Percentiles rank a stretch among this genome's conserved stretches.
phyloP scores from a whole-genome alignment of 2,329 filamentous ascomycete species.

The Cercospora sp. region DNA sequence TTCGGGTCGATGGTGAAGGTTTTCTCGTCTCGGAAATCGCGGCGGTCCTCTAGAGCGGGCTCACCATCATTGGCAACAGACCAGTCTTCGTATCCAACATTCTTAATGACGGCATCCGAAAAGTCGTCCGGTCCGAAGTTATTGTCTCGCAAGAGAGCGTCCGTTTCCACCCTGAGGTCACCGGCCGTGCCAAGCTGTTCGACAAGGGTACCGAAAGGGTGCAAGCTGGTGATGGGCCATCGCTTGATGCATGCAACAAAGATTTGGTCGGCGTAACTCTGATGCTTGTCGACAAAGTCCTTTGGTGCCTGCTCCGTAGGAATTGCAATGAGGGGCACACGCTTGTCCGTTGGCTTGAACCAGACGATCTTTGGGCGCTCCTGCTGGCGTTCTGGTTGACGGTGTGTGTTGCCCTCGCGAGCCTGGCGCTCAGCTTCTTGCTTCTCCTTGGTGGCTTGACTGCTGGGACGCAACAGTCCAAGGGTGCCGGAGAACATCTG shows the following conservation, averaged over 20 bases:
- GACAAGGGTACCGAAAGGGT: constrained; percentile 95
- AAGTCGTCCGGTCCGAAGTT: constrained; percentile 98
- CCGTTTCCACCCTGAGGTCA: constrained; percentile 94
- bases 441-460: constrained; percentile 98
- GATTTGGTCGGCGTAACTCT: constrained; percentile 95
- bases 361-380: constrained; percentile 99
- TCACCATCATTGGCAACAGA: constrained; percentile 81
- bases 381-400: constrained; percentile 78
- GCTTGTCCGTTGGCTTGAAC: constrained; percentile 99
- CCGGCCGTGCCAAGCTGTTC: constrained; percentile 98
- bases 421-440: constrained; percentile 94
- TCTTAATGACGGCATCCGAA: constrained; percentile 91
- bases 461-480: constrained; percentile 89
- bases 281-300: constrained; percentile 97
- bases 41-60: constrained; percentile 68
- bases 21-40: constrained; percentile 85
- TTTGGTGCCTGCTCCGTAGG: constrained; percentile 96
- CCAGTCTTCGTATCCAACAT: constrained; percentile 90
- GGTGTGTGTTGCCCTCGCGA: constrained; percentile 70
- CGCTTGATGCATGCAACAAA: constrained; percentile 99
- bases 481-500: constrained; percentile 98
- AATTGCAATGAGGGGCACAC: constrained; percentile 95
- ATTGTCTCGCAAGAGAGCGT: constrained; percentile 94
- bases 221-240: constrained; percentile 99
- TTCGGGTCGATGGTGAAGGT: constrained; percentile 92